Evolutionary conservation across 2,329 filamentous ascomycete species (phyloP), one percentile per base, ranked within the genome.

Genomic region (Ceratocystiopsis sp.): DNA sequence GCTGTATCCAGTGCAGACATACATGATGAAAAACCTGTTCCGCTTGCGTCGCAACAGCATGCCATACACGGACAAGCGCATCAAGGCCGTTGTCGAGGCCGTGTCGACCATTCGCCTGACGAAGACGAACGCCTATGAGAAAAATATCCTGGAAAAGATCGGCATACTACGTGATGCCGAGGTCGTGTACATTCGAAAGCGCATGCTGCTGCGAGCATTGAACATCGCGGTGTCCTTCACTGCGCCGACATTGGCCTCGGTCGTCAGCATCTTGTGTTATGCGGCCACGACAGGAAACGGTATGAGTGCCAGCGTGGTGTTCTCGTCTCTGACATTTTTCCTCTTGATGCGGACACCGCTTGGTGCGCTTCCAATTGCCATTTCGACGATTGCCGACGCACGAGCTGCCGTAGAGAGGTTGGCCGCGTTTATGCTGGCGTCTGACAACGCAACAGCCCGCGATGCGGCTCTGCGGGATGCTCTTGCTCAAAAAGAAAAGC

Each of bases 111-210:
- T 55, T n/a, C 52, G 52, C 10, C 50, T 55, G 8, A 47, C 51
- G 47, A 55, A 55, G 38, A 53, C 51, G 3, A 54, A 54, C 33
- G 51, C 52, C 17, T 54, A 51, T 35, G 53, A 55, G 35, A 44
- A 48, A 43, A 51, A 47, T 34, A 44, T 55, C 7, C 45, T 53
- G 12, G 39, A 43, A 35, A 52, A 48, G 36, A 53, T 55, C 16
- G 49, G 48, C 21, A 44, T 47, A 13, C 43, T 54, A 7, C 49
- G 53, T 29, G 45, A 39, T 5, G 45, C 49, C 18, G 53, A 54
- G 46, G 51, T 54, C 6, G 45, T 50, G 4, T 53, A 50, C 37
- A 50, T 55, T 35, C 52, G 52, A 41, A 52, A 52, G 46, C 45
- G 52, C 8, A 52, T 54, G 53, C 45, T 53, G 8, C 43, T 54